phyloP scores from a whole-genome alignment of 768 basidiomycete species.

The Trametes meyenii region DNA sequence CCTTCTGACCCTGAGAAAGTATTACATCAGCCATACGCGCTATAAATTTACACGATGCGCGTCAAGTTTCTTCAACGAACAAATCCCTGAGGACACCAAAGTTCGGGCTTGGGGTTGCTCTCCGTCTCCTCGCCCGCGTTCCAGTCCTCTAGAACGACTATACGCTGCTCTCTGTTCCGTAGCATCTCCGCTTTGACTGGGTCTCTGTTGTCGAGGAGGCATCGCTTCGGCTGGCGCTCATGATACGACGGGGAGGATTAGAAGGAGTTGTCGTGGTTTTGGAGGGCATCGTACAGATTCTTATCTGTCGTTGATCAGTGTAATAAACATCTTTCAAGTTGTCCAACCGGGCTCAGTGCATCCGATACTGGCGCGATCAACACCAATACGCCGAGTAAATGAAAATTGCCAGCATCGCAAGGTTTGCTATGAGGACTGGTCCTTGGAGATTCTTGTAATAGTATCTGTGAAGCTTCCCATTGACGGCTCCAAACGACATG shows the following conservation, averaged over 20 bases:
- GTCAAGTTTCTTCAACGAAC: slow-evolving; percentile 50
- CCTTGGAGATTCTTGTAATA: no score
- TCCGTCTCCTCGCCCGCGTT: slow-evolving; percentile 93
- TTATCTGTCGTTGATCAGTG: no score
- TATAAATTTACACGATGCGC: slow-evolving; percentile 28
- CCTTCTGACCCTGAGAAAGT: slow-evolving; percentile 38
- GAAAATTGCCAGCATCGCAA: no score
- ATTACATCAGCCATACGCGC: slow-evolving; percentile 45
- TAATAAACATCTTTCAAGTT: no score
- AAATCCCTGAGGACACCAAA: slow-evolving; percentile 85
- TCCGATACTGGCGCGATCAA: no score
- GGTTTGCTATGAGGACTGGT: no score
- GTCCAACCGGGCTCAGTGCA: no score
- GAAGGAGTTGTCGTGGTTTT: slow-evolving; percentile 39
- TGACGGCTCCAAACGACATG: no score
- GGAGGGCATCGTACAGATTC: slow-evolving; percentile 34
- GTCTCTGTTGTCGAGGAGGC: slow-evolving; percentile 55
- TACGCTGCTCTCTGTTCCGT: slow-evolving; percentile 34
- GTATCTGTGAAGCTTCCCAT: no score
- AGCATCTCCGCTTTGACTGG: slow-evolving; percentile 47
- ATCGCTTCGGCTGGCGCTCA: slow-evolving; percentile 75
- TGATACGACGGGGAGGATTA: slow-evolving; percentile 46
- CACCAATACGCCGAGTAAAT: no score
- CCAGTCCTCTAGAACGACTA: slow-evolving; percentile 79
- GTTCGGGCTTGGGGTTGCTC: slow-evolving; percentile 86